Base-by-base conservation (phyloP, 2,329 filamentous ascomycete genomes). In the Alternaria sp. region DNA sequence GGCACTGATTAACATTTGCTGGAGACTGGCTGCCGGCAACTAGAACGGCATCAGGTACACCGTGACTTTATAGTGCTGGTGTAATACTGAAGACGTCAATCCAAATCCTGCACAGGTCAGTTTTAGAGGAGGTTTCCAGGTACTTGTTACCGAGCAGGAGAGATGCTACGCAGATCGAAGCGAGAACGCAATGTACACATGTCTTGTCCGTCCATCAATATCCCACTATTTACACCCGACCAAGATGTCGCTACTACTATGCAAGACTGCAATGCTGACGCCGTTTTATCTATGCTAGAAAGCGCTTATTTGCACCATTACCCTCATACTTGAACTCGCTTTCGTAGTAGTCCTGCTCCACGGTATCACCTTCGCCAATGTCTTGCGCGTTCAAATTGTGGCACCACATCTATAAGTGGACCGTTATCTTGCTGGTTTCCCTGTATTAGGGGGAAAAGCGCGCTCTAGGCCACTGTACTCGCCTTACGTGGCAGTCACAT, bases 1-100 rank as follows among this genome's bases (percentile, higher is more conserved):
- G n/a, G 68, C 68, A 5, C 50, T 71, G 41, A 48, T 71, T 20
- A 69, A 71, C 38, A 64, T 71, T 22, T 69, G 68, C 43, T 71
- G 68, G 68, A 69, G 62, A 43, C 11, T 71, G 45, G 68, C 68
- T 28, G 62, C 62, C 50, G 65, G 62, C 4, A 66, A 51, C 45
- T 64, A 62, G 54, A 38, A 36, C 11, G 25, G 18, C 18, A 45
- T 7, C 66, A 16, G 65, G 68, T 28, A n/a, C 20, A 45, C 12
- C 14, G 16, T 45, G 41, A 27, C 12, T 27, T 27, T 11, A 20
- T n/a, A 41, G 9, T 22, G 18, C 38, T 18, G 18, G 6, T 22
- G 11, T 22, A 18, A 8, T 14, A 22, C 3, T 7, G 38, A 14
- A 41, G 38, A 12, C 4, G 9, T 41, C 38, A 41, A 22, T 41